Percentiles rank a stretch among this genome's conserved stretches.
Conservation (phyloP, 768 basidiomycete genomes). For the Botryobasidium botryosum region DNA sequence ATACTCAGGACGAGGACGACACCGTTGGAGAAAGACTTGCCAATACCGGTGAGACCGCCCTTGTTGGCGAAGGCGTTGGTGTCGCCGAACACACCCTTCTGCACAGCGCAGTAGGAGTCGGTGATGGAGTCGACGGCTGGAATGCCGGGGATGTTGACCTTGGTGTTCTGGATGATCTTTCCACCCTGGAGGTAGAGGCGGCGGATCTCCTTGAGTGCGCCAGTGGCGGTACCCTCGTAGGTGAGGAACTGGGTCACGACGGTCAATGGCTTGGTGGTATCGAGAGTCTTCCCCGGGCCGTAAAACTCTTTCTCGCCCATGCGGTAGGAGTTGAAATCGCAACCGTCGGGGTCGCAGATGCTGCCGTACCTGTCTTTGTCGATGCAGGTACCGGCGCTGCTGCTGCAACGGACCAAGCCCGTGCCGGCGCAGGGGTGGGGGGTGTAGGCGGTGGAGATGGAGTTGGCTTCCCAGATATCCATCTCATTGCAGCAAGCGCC, state of each 20-base stretch:
- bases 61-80: slow-evolving; percentile 25
- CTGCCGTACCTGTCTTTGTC: slow-evolving; percentile 23
- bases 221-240: slow-evolving; percentile 27
- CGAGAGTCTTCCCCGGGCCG: slow-evolving; percentile 31
- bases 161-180: slow-evolving; percentile 34
- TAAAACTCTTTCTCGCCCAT: slow-evolving; percentile 32
- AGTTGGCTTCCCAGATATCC: slow-evolving; percentile 46
- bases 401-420: slow-evolving; percentile 28
- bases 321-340: slow-evolving; percentile 47
- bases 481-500: slow-evolving; percentile 44
- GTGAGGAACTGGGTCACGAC: slow-evolving; percentile 44
- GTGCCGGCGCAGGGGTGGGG: slow-evolving; percentile 32
- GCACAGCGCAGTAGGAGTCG: slow-evolving; percentile 14
- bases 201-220: slow-evolving; percentile 35
- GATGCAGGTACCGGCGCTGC: slow-evolving; percentile 15
- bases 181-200: slow-evolving; percentile 29
- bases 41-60: slow-evolving; percentile 27
- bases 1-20: slow-evolving; percentile 34
- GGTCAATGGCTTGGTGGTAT: slow-evolving; percentile 35
- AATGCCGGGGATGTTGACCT: slow-evolving; percentile 30
- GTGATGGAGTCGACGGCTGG: slow-evolving; percentile 13
- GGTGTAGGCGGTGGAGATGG: slow-evolving; percentile 33
- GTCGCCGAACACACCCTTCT: slow-evolving; percentile 31
- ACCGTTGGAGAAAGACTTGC: slow-evolving; percentile 23
- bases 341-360: slow-evolving; percentile 38